Base-by-base conservation (phyloP, 768 basidiomycete genomes). In the Cyclocybe aegerita region DNA sequence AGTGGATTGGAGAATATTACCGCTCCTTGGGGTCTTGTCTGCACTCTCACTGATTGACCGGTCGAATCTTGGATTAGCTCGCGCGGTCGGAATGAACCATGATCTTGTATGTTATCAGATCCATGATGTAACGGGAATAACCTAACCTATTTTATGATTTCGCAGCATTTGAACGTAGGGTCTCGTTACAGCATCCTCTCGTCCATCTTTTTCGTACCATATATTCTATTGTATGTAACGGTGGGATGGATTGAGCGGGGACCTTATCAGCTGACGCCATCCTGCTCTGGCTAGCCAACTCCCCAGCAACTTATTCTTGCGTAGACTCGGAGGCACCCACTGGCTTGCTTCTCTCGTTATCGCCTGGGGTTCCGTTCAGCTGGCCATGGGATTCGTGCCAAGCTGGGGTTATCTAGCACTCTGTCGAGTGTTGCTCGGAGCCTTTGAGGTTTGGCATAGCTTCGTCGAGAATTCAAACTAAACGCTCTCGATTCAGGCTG, bases 381-480 rank as follows among this genome's bases (percentile, higher is more conserved):
- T 78, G 16, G 65, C 65, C 9, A 78, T 79, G 77, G 77, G 73
- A 2, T 79, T 79, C 50, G 72, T 75, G 10, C 62, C 69, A 0
- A 62, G 60, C 30, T 80, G 77, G 78, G 61, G 65, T 15, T 57
- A 67, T 39, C 61, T 79, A 48, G 66, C 62, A 9, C 54, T 77
- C 29, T 73, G 71, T 51, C 62, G 77, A 43, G 65, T 68, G 4
- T 53, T 77, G 15, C 66, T 78, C 32, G 77, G 77, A 45, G 58
- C 59, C 10, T 71, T 77, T 45, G 77, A 78, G 65, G 78, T 76
- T 3, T 5, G 23, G 17, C 4, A 61, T 29, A 39, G 17, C 29
- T 39, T 44, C 17, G 31, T 41, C 39, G 14, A 41, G 42, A 30
- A 44, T 40, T 40, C 12, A 37, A 40, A 12, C 31, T 40, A 42